phyloP scores from a whole-genome alignment of 306 rosid genomes.

The Corylus avellana region DNA sequence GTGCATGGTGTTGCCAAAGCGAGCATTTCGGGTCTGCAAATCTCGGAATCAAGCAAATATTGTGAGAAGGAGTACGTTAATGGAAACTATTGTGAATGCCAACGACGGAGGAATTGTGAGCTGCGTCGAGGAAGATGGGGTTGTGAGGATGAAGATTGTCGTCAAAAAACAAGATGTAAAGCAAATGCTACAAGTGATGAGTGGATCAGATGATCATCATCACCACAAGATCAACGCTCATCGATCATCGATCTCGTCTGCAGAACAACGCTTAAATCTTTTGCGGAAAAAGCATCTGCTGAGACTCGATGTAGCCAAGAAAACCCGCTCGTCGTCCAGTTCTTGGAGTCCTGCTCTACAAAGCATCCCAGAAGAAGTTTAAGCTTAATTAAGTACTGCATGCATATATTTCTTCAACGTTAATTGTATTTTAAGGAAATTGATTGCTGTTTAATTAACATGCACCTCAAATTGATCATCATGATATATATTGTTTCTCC shows the following conservation, averaged over 20 bases:
- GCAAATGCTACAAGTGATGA: constrained; percentile 42
- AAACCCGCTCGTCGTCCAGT: constrained; percentile 3
- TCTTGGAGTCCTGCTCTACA: constrained; percentile 46
- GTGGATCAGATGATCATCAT: background rate
- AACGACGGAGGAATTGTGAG: constrained; percentile 32
- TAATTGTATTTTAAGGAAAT: background rate
- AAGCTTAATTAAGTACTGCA: background rate
- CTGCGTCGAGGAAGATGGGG: constrained; percentile 43
- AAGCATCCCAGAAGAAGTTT: constrained; percentile 45
- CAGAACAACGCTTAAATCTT: constrained; percentile 31
- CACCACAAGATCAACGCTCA: background rate
- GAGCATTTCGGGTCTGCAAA: constrained; percentile 28
- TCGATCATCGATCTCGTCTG: background rate
- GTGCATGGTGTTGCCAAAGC: constrained; percentile 21
- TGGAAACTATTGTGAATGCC: constrained; percentile 28
- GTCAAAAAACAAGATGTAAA: constrained; percentile 49
- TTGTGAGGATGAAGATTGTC: constrained; percentile 55
- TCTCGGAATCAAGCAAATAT: constrained; percentile 22
- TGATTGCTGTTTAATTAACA: background rate
- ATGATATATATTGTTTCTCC: background rate
- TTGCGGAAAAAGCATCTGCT: constrained; percentile 29
- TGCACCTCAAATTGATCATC: background rate
- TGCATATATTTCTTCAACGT: background rate
- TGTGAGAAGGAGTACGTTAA: constrained; percentile 10
- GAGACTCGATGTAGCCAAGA: constrained; percentile 21